Evolutionary conservation across 2,329 filamentous ascomycete genomes (phyloP).

Genomic region (Coniochaeta prunicola): DNA sequence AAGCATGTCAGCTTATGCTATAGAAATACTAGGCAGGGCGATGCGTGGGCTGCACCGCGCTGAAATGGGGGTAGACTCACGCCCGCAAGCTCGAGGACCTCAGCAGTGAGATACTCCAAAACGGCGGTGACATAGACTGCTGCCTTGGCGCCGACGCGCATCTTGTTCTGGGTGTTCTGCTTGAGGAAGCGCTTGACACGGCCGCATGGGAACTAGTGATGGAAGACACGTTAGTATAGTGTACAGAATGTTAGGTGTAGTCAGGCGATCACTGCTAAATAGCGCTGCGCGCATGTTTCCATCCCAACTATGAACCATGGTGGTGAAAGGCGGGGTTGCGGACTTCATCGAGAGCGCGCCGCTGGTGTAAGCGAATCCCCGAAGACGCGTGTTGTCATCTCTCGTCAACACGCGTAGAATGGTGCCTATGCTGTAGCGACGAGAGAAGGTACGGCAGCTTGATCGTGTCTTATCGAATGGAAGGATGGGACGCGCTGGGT

Average conservation of each 20-base stretch:
- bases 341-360: not conserved
- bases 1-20: not conserved
- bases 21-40: constrained; percentile 1
- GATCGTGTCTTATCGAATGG: not conserved
- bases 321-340: not conserved
- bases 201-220: constrained; percentile 84
- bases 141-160: constrained; percentile 97
- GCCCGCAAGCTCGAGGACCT: constrained; percentile 95
- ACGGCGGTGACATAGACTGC: constrained; percentile 98
- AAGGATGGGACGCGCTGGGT: not conserved
- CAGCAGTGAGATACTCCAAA: constrained; percentile 94
- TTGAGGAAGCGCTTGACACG: constrained; percentile 99
- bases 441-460: not conserved
- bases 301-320: not conserved
- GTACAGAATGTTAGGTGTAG: not conserved
- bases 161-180: constrained; percentile 99
- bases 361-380: not conserved
- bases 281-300: not conserved
- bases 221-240: not conserved
- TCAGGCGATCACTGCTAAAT: constrained; percentile 2
- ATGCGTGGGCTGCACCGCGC: too few species aligned
- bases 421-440: not conserved
- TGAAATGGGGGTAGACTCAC: constrained; percentile 38
- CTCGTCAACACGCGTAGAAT: not conserved
- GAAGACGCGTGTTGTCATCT: not conserved